Conservation (phyloP, 192 early-diverging fungal species). For the Podila minutissima region DNA sequence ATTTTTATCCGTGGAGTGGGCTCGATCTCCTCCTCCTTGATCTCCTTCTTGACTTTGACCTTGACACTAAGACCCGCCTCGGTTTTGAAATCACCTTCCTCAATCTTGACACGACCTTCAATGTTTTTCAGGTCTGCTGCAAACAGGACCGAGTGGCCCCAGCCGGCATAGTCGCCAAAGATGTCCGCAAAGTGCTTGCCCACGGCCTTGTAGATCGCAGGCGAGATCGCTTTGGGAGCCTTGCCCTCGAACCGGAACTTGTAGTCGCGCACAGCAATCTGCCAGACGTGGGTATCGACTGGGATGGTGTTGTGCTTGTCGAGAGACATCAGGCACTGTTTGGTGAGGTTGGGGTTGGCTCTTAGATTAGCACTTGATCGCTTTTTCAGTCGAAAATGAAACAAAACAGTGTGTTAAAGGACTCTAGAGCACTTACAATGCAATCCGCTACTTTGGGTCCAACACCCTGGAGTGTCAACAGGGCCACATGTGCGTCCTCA, state of each 20-base stretch:
- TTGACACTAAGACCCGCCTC: background rate
- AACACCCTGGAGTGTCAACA: slow-evolving; percentile 80
- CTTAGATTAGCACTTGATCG: too few relatives aligned
- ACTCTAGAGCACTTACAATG: slow-evolving; percentile 59
- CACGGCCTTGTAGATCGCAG: slow-evolving; percentile 74
- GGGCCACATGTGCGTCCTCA: slow-evolving; percentile 62
- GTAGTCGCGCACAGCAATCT: slow-evolving; percentile 89
- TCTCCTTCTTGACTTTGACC: slow-evolving; percentile 8
- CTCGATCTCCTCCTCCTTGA: background rate
- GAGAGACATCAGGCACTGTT: slow-evolving; percentile 84
- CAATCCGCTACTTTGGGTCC: slow-evolving; percentile 99
- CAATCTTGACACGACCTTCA: slow-evolving; percentile 44
- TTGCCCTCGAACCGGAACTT: slow-evolving; percentile 58
- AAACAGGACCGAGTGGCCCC: slow-evolving; percentile 76
- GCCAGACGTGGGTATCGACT: slow-evolving; percentile 97
- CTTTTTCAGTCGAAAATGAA: background rate
- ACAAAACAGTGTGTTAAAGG: background rate
- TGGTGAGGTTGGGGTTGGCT: too few relatives aligned
- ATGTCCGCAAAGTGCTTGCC: slow-evolving; percentile 74
- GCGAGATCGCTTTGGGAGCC: slow-evolving; percentile 69
- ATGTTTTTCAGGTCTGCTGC: slow-evolving; percentile 56
- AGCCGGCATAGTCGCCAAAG: slow-evolving; percentile 86
- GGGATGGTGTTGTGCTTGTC: slow-evolving; percentile 86
- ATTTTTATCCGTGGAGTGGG: background rate
- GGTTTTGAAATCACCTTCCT: background rate